phyloP scores from a whole-genome alignment of 2,329 filamentous ascomycete genomes.

The Xylariaceae sp. region DNA sequence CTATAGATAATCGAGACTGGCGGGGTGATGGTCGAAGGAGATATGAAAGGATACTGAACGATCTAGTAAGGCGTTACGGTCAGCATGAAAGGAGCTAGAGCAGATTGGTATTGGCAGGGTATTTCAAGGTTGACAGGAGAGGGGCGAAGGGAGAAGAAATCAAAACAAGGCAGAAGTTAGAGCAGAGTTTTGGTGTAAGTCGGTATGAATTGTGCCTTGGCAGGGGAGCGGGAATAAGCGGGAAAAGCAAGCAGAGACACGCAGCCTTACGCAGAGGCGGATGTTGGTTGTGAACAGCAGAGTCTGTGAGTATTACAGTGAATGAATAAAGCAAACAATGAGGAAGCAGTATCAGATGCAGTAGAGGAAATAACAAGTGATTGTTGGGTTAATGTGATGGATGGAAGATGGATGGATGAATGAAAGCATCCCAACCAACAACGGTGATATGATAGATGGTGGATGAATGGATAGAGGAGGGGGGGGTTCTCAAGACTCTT shows the following conservation, averaged over 20 bases:
- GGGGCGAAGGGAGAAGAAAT: neutral
- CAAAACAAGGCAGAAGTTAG: neutral
- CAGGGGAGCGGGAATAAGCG: neutral
- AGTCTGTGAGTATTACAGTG: conserved; percentile 11
- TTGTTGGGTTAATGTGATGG: neutral
- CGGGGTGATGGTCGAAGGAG: neutral
- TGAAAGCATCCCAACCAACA: neutral
- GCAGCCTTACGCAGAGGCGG: conserved; percentile 15
- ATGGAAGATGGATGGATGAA: neutral
- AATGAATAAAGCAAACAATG: conserved; percentile 17
- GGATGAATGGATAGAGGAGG: neutral
- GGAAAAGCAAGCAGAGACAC: neutral
- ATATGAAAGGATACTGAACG: conserved; percentile 2
- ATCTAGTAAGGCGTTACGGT: conserved; percentile 13
- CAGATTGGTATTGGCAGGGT: neutral
- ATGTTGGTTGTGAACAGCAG: neutral
- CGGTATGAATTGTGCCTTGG: neutral
- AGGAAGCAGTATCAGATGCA: neutral
- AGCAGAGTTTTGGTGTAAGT: neutral
- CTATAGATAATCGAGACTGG: neutral
- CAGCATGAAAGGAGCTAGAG: conserved; percentile 13
- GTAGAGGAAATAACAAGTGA: neutral
- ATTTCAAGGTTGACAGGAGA: neutral
- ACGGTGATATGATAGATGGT: neutral
- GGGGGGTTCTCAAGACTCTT: conserved; percentile 13